These are phyloP conservation scores for Coemansia sp. DNA, from an alignment of 192 early-diverging fungal genomes.

Conservation along the genomic window DNA sequence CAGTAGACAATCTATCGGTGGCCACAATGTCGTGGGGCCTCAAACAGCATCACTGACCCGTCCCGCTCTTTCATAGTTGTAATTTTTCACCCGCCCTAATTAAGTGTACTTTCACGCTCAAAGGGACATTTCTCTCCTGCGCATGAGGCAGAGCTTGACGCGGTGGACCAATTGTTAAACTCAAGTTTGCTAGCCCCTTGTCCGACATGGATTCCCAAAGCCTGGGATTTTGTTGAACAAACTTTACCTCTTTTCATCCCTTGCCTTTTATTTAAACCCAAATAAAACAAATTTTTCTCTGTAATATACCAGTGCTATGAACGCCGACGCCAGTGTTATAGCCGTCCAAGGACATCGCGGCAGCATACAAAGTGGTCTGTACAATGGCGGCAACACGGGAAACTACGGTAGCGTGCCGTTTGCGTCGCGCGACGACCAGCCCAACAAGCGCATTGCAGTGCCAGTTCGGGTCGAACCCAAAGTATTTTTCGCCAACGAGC, in stretches of 20 bases:
- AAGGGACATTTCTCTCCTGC: too few relatives aligned
- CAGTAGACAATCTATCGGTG: conserved; percentile 51
- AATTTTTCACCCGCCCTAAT: not conserved
- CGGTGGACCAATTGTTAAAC: not conserved
- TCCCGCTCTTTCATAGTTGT: not conserved
- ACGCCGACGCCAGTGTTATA: conserved; percentile 48
- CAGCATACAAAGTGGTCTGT: conserved; percentile 13
- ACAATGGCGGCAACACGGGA: not conserved
- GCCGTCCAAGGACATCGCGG: conserved; percentile 48
- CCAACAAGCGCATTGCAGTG: conserved; percentile 69
- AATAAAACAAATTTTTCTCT: not conserved
- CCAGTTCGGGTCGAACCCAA: conserved; percentile 86
- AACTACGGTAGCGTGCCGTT: conserved; percentile 43
- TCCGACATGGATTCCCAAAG: not conserved
- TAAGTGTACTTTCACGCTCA: not conserved
- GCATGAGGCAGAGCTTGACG: not conserved
- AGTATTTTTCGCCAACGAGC: conserved; percentile 94
- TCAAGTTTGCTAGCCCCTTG: not conserved
- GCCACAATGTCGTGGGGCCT: conserved; percentile 59
- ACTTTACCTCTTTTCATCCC: not conserved
- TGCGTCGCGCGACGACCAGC: conserved; percentile 23
- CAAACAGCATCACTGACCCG: conserved; percentile 3
- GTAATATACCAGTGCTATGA: conserved; percentile 12
- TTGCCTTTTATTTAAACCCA: conserved; percentile 2
- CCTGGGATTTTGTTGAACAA: not conserved